phyloP scores from a whole-genome alignment of 768 basidiomycete genomes.

The Macrolepiota fuliginosa region DNA sequence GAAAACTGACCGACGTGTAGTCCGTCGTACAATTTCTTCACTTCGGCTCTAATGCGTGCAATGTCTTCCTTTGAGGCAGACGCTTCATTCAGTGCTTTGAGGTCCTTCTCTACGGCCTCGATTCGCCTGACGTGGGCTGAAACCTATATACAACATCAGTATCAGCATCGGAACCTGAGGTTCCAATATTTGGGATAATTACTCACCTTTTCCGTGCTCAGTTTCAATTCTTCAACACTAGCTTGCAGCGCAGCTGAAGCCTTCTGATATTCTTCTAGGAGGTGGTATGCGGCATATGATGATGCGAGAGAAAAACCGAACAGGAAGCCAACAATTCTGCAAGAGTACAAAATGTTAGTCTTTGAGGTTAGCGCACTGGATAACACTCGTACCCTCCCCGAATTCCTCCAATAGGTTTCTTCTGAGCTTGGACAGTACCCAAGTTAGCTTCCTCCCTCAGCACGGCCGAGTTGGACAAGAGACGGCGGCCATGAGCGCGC shows the following conservation, averaged over 20 bases:
- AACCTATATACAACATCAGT: slow-evolving; percentile 44
- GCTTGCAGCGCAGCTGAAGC: slow-evolving; percentile 86
- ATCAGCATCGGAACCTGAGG: neutral
- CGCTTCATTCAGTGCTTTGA: slow-evolving; percentile 67
- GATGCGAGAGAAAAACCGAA: slow-evolving; percentile 91
- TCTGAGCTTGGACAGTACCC: slow-evolving; percentile 53
- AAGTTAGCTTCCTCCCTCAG: slow-evolving; percentile 37
- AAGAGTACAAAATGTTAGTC: slow-evolving; percentile 9
- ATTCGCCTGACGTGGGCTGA: slow-evolving; percentile 81
- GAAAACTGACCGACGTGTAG: slow-evolving; percentile 66
- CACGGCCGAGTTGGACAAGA: neutral
- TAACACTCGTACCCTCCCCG: slow-evolving; percentile 52
- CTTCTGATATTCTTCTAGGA: slow-evolving; percentile 87
- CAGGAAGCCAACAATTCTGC: slow-evolving; percentile 79
- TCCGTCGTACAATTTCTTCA: slow-evolving; percentile 85
- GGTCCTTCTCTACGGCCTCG: slow-evolving; percentile 86
- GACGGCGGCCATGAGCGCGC: neutral
- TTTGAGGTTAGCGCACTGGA: neutral
- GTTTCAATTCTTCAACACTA: slow-evolving; percentile 83
- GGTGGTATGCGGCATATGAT: slow-evolving; percentile 80
- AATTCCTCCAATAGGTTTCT: slow-evolving; percentile 75
- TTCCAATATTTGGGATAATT: neutral
- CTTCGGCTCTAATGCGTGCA: slow-evolving; percentile 69
- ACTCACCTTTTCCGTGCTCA: slow-evolving; percentile 76
- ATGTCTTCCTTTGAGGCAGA: slow-evolving; percentile 81